Conservation (phyloP, 1,284 basidiomycete species). For the Neonothopanus nambi region DNA sequence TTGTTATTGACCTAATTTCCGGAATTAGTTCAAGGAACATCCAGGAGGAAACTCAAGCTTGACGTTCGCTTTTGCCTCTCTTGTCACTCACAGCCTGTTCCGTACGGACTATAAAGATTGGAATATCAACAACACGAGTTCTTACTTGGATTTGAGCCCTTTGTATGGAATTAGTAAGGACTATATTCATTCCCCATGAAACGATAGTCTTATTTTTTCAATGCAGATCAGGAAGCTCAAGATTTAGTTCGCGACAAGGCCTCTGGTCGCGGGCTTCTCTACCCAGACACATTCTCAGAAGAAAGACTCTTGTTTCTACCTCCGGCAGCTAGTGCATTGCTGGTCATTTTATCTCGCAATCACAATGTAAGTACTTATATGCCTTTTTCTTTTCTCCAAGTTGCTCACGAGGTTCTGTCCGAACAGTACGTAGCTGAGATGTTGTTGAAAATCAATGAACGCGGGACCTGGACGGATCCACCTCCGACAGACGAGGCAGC, state of each 20-base stretch:
- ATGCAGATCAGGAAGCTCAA: conserved; percentile 36
- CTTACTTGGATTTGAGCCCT: conserved; percentile 57
- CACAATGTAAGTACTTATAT: conserved; percentile 41
- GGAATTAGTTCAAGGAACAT: conserved; percentile 33
- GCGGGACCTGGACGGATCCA: conserved; percentile 37
- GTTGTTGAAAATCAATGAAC: conserved; percentile 55
- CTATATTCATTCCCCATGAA: no score
- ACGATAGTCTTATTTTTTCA: conserved; percentile 17
- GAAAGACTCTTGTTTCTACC: conserved; percentile 54
- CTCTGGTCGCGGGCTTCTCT: conserved; percentile 42
- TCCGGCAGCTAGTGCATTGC: conserved; percentile 47
- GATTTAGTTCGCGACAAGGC: conserved; percentile 41
- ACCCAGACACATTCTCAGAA: conserved; percentile 45
- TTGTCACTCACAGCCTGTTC: conserved; percentile 50
- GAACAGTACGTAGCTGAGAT: conserved; percentile 53
- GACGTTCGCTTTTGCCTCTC: conserved; percentile 48
- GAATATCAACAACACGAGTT: conserved; percentile 54
- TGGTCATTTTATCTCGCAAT: conserved; percentile 52
- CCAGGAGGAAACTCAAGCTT: conserved; percentile 49
- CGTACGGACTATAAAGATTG: conserved; percentile 37
- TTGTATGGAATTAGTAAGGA: conserved; percentile 43
- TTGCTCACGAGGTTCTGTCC: no score
- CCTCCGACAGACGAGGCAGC: conserved; percentile 32
- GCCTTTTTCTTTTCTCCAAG: no score
- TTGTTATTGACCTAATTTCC: conserved; percentile 1